Percentiles rank a stretch among this genome's conserved stretches.
Conservation (phyloP, 441 rosid species). For the Sinapis alba region DNA sequence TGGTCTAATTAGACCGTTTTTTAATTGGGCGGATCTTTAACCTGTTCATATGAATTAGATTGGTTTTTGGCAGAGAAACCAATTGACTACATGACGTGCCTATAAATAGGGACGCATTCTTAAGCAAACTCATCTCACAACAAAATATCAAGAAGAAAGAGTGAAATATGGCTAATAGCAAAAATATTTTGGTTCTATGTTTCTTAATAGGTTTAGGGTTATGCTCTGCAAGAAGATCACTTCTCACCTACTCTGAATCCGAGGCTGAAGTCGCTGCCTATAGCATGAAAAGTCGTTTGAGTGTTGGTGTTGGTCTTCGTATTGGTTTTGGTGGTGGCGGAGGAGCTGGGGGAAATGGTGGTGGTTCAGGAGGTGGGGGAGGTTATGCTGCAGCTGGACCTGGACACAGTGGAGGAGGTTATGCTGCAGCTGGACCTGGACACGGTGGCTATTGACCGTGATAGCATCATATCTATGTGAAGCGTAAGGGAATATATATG, state of each 20-base stretch:
- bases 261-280: slow-evolving; percentile 27
- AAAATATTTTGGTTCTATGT: slow-evolving; percentile 17
- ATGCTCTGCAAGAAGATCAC: slow-evolving; percentile 38
- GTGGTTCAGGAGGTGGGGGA: neutral
- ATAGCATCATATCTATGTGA: neutral
- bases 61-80: neutral
- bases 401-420: slow-evolving; percentile 33
- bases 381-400: slow-evolving; percentile 25
- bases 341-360: slow-evolving; percentile 36
- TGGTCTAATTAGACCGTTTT: neutral
- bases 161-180: slow-evolving; percentile 29
- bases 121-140: slow-evolving; percentile 21
- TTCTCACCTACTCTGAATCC: slow-evolving; percentile 15
- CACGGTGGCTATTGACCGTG: slow-evolving; percentile 33
- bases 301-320: slow-evolving; percentile 21
- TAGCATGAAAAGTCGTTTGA: slow-evolving; percentile 26
- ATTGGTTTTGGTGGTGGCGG: slow-evolving; percentile 10
- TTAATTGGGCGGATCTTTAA: neutral
- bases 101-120: slow-evolving; percentile 32
- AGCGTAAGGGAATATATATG: slow-evolving; percentile 2
- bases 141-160: slow-evolving; percentile 3
- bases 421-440: slow-evolving; percentile 41
- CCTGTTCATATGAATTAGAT: neutral
- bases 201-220: slow-evolving; percentile 39
- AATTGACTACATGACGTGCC: slow-evolving; percentile 11